These are phyloP conservation scores for Albatrellus ellisii DNA, from an alignment of 768 basidiomycete genomes.

Conservation along the genomic window DNA sequence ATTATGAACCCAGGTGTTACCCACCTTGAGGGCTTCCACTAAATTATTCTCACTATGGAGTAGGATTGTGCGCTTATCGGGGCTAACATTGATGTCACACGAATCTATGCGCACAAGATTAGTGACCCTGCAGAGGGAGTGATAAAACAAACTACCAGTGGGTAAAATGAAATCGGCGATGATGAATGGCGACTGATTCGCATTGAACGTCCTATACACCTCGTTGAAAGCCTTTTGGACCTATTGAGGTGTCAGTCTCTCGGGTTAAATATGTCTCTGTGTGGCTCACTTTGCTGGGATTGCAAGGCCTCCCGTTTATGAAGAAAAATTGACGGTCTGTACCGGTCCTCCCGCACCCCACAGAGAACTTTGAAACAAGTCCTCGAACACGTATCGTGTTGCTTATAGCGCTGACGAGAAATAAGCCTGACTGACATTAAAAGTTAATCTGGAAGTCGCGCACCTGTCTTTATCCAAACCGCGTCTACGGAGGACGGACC, in stretches of 20 bases:
- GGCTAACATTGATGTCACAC: conserved; percentile 90
- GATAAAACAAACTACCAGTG: conserved; percentile 47
- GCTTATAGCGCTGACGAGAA: conserved; percentile 4
- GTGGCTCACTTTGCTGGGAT: conserved; percentile 47
- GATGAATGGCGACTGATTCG: conserved; percentile 65
- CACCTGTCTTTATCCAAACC: conserved; percentile 12
- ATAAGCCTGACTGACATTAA: no score
- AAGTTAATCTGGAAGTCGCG: neutral
- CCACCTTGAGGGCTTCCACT: conserved; percentile 65
- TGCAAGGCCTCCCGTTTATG: conserved; percentile 85
- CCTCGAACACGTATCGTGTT: conserved; percentile 51
- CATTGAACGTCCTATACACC: conserved; percentile 75
- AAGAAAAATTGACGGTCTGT: conserved; percentile 88
- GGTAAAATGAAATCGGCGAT: conserved; percentile 78
- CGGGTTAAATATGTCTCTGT: neutral
- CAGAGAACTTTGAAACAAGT: conserved; percentile 69
- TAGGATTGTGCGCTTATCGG: conserved; percentile 94
- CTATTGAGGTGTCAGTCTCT: conserved; percentile 23
- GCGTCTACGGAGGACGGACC: conserved; percentile 30
- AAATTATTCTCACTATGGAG: conserved; percentile 79
- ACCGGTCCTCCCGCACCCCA: conserved; percentile 63
- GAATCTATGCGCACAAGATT: conserved; percentile 32
- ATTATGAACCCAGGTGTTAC: conserved; percentile 3
- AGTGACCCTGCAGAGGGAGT: neutral
- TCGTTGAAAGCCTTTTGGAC: conserved; percentile 88